These are phyloP conservation scores for Taxawa tesnikishii DNA, from an alignment of 2,329 filamentous ascomycete species.

Conservation along the genomic window DNA sequence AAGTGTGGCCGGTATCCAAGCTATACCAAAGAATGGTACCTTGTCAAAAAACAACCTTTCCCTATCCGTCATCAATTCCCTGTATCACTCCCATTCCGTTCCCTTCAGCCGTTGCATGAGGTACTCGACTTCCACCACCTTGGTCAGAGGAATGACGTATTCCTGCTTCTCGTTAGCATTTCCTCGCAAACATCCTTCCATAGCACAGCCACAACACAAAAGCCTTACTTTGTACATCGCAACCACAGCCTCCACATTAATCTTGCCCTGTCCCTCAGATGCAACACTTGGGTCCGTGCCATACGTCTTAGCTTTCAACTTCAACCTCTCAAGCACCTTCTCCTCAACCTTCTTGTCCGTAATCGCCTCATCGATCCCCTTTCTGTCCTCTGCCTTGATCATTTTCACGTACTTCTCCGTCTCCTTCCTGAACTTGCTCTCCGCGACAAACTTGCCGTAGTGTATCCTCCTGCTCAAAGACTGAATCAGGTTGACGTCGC, in stretches of 20 bases:
- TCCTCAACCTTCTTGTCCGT: conserved; percentile 81
- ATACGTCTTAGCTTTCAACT: conserved; percentile 85
- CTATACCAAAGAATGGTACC: too few species aligned
- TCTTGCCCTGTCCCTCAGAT: conserved; percentile 54
- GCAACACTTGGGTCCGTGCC: conserved; percentile 71
- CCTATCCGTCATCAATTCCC: too few species aligned
- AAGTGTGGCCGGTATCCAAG: too few species aligned
- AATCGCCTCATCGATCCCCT: conserved; percentile 79
- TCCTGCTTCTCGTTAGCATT: conserved; percentile 36
- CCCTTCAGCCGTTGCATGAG: conserved; percentile 77
- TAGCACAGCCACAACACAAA: too few species aligned
- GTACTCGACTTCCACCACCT: conserved; percentile 96
- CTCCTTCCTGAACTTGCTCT: conserved; percentile 84
- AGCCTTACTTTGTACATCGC: conserved; percentile 64
- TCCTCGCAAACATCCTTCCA: too few species aligned
- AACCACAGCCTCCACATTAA: conserved; percentile 84
- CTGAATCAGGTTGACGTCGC: conserved; percentile 82
- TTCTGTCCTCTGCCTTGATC: conserved; percentile 68
- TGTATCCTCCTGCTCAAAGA: conserved; percentile 83
- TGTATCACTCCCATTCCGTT: conserved; percentile 35
- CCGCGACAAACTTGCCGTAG: conserved; percentile 97
- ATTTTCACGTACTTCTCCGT: conserved; percentile 66
- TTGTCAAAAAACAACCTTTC: too few species aligned
- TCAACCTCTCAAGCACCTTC: conserved; percentile 76
- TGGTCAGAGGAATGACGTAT: conserved; percentile 93